These are phyloP conservation scores for Penicillium freii DNA, from an alignment of 2,329 filamentous ascomycete genomes.

Conservation along the genomic window DNA sequence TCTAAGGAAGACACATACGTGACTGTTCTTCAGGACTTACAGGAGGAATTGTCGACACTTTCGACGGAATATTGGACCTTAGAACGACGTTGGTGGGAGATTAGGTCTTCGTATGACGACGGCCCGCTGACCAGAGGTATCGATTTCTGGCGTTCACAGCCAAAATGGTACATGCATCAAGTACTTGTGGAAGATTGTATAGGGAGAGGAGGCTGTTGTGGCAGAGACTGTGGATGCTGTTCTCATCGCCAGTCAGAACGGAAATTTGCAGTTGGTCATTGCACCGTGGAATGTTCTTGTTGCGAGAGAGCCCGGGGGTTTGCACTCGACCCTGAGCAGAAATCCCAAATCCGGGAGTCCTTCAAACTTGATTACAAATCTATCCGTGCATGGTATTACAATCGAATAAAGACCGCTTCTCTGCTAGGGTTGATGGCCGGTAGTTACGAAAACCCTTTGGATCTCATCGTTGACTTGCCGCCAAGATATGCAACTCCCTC, in stretches of 20 bases:
- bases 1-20: not conserved
- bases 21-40: not conserved
- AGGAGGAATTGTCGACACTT: not conserved
- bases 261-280: not conserved
- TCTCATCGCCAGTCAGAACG: not conserved
- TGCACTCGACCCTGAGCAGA: not conserved
- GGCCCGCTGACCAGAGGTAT: constrained; percentile 3
- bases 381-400: not conserved
- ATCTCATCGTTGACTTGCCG: constrained; percentile 3
- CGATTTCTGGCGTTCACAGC: constrained; percentile 6
- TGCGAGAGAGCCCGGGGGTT: not conserved
- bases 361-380: not conserved
- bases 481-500: not conserved
- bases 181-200: constrained; percentile 3
- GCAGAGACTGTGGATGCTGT: constrained; percentile 1
- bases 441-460: constrained; percentile 4
- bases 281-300: not conserved
- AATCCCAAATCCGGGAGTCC: not conserved
- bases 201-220: constrained; percentile 1
- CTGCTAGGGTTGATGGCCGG: not conserved
- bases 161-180: constrained; percentile 8
- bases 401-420: not conserved
- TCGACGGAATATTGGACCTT: not conserved
- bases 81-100: not conserved
- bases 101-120: not conserved